phyloP scores from a whole-genome alignment of 352 stramenopile genomes.

The Phytophthora podocarpi region DNA sequence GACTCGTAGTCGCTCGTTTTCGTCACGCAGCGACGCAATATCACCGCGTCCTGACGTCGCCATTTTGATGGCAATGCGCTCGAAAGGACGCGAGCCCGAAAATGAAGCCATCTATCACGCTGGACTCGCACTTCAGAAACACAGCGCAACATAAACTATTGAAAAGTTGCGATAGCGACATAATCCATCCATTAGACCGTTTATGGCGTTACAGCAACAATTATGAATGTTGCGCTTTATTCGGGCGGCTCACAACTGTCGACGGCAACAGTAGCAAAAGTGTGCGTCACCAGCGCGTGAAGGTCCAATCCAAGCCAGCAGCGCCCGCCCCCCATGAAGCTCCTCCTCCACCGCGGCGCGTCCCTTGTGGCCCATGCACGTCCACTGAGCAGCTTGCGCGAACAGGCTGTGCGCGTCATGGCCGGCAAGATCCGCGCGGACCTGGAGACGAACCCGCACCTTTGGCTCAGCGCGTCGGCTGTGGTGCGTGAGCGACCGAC shows the following conservation, averaged over 20 bases:
- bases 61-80: too few species aligned
- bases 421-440: constrained; percentile 62
- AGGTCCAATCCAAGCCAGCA: background rate
- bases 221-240: constrained; percentile 3
- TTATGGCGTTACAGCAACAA: background rate
- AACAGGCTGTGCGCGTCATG: constrained; percentile 66
- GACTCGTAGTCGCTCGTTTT: constrained; percentile 46
- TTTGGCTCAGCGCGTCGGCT: constrained; percentile 80
- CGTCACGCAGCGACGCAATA: constrained; percentile 33
- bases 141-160: constrained; percentile 3
- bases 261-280: background rate
- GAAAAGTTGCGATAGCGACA: constrained; percentile 1
- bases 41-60: too few species aligned
- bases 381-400: constrained; percentile 61
- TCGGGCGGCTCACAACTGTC: constrained; percentile 21
- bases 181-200: background rate
- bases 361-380: constrained; percentile 24
- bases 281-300: constrained; percentile 5
- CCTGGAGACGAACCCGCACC: constrained; percentile 81
- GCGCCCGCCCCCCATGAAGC: constrained; percentile 54
- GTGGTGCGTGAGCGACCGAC: constrained; percentile 51
- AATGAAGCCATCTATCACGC: constrained; percentile 19
- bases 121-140: constrained; percentile 10
- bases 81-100: constrained; percentile 22
- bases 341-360: constrained; percentile 25